A percentile compares a stretch with the other conserved stretches of the same genome.
Evolutionary conservation across 23 red algal genomes (phyloP).

Genomic region (Gracilariopsis chorda): DNA sequence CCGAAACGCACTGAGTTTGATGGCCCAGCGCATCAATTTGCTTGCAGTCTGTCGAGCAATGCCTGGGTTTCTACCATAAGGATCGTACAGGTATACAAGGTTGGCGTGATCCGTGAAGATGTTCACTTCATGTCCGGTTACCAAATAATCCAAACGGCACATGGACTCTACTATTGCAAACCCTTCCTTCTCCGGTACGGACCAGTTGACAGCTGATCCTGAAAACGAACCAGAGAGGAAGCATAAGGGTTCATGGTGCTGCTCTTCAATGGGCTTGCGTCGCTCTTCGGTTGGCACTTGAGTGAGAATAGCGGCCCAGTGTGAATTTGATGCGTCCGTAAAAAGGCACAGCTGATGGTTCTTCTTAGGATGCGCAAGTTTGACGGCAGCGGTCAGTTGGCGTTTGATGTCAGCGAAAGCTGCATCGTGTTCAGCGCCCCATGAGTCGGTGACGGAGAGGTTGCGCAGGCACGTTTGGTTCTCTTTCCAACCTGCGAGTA

Average conservation of each 20-base stretch:
- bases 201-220: neutral
- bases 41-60: too few relatives aligned
- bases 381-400: neutral
- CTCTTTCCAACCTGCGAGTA: neutral
- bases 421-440: neutral
- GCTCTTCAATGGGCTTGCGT: neutral
- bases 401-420: neutral
- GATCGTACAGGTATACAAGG: too few relatives aligned
- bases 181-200: too few relatives aligned
- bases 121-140: too few relatives aligned
- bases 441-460: neutral
- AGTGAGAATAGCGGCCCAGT: conserved; percentile 13
- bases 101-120: too few relatives aligned
- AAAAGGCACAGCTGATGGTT: conserved; percentile 28
- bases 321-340: conserved; percentile 19
- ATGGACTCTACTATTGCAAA: too few relatives aligned
- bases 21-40: conserved; percentile 18
- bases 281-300: neutral
- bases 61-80: too few relatives aligned
- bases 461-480: neutral
- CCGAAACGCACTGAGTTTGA: neutral
- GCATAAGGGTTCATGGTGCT: neutral
- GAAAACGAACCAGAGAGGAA: neutral
- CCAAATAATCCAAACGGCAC: too few relatives aligned
- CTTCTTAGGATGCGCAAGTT: neutral